phyloP scores from a whole-genome alignment of 2,329 filamentous ascomycete species.

The Bertia moriformis region DNA sequence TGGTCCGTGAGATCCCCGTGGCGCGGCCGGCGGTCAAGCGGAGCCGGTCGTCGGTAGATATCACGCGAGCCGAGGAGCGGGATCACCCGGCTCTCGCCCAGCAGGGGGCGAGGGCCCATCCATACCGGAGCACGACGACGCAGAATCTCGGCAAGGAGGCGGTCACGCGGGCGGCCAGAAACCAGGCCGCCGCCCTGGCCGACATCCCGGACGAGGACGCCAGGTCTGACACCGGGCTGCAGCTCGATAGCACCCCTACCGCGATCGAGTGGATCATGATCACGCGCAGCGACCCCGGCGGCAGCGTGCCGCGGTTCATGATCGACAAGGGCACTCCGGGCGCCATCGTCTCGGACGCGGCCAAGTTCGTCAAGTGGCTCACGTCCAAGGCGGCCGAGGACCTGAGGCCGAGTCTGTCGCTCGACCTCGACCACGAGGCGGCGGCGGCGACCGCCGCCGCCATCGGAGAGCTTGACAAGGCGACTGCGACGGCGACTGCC shows the following conservation, averaged over 20 bases:
- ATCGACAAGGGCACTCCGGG: constrained; percentile 78
- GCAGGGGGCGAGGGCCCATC: constrained; percentile 14
- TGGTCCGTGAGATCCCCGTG: constrained; percentile 66
- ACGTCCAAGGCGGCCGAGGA: background rate
- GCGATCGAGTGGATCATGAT: constrained; percentile 82
- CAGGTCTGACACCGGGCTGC: background rate
- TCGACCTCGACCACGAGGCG: too few species aligned
- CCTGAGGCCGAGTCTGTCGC: constrained; percentile 9
- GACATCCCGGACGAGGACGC: background rate
- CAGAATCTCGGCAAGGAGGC: constrained; percentile 22
- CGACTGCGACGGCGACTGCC: background rate
- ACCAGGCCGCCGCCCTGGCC: constrained; percentile 8
- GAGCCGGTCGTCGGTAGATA: constrained; percentile 27
- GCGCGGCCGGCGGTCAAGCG: background rate
- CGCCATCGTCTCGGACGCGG: constrained; percentile 65
- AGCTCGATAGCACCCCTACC: constrained; percentile 8
- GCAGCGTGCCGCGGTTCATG: constrained; percentile 76
- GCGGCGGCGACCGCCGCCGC: constrained; percentile 9
- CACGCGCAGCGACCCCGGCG: constrained; percentile 75
- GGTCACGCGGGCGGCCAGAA: constrained; percentile 6
- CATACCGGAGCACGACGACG: constrained; percentile 27
- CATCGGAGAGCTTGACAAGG: constrained; percentile 9
- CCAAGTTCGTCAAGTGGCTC: constrained; percentile 67
- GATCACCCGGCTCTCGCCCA: constrained; percentile 7
- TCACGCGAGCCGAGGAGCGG: constrained; percentile 16